Conservation (phyloP, 2,329 filamentous ascomycete genomes). For the Stagonosporopsis cucurbitacearum region DNA sequence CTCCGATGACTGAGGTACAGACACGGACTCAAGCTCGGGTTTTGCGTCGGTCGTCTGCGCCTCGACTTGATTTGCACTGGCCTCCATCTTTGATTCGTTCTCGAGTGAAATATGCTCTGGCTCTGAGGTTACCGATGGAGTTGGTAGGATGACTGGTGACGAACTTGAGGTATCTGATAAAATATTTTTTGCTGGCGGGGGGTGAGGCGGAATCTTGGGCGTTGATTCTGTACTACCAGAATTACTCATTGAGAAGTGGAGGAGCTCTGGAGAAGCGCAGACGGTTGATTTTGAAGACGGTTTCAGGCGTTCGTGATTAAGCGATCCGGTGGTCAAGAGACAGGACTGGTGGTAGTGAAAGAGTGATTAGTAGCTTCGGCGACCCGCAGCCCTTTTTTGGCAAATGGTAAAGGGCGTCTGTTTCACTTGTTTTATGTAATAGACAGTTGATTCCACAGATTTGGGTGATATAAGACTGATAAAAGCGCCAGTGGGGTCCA, state of each 20-base stretch:
- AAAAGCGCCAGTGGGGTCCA: neutral
- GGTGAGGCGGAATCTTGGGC: constrained; percentile 13
- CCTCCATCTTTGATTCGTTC: constrained; percentile 21
- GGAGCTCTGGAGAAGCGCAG: neutral
- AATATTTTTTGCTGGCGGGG: constrained; percentile 16
- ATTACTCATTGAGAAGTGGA: constrained; percentile 27
- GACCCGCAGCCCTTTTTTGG: neutral
- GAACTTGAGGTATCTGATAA: constrained; percentile 33
- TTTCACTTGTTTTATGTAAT: neutral
- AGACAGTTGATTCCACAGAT: neutral
- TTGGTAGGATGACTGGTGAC: constrained; percentile 34
- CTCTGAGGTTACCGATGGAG: constrained; percentile 33
- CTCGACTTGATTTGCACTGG: constrained; percentile 21
- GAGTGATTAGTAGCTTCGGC: neutral
- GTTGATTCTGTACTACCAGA: constrained; percentile 20
- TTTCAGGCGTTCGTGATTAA: no score
- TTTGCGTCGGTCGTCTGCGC: constrained; percentile 12
- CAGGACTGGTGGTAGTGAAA: neutral
- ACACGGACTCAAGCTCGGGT: neutral
- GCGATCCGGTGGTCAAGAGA: no score
- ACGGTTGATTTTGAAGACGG: neutral
- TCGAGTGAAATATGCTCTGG: constrained; percentile 25
- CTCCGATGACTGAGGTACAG: neutral
- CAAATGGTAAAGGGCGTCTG: neutral
- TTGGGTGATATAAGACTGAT: neutral